Evolutionary conservation across 2,329 filamentous ascomycete genomes (phyloP), one percentile per base, ranked within the genome.

Genomic region (Diplodia corticola): DNA sequence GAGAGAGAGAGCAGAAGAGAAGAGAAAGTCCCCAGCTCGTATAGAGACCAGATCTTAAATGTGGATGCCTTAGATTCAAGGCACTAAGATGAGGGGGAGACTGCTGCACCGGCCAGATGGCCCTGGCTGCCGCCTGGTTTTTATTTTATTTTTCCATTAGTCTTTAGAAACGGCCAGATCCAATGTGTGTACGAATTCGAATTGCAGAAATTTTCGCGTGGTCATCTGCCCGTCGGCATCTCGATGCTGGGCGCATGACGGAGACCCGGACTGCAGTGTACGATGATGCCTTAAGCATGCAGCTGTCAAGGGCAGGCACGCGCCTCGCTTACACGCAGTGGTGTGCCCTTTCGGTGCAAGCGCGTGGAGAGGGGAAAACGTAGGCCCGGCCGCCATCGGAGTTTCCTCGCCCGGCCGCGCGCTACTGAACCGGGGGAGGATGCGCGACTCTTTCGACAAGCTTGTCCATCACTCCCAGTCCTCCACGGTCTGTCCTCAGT

Each of bases 391-490:
- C 60, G 48, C 46, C 48, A 55, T 64, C 64, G 64, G 64, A 66
- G 54, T 54, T 66, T 66, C 64, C 64, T 66, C 64, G 44, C 49
- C 54, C 33, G 55, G 26, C 64, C 55, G 64, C 64, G 54, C 53
- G 57, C 57, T 61, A 61, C 26, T 44, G 40, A 61, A 49, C 57
- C 57, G 57, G 57, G 57, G 64, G 53, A 51, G 53, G 64, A 63
- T 66, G 64, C 64, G 57, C 55, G 64, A 63, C 54, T 66, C 64
- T 66, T 66, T 61, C 49, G 48, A 66, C 49, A 48, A 66, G 64
- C 64, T 66, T 51, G 54, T 59, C 49, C 54, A 54, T 46, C 48
- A 46, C 46, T 50, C 28, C 35, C 22, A 30, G 50, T 35, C 33
- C 48, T 28, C 35, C 55, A 63, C 35, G 17, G n/a, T 33, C 24